These are phyloP conservation scores for Tulasnella sp. DNA, from an alignment of 768 basidiomycete species.

Conservation along the genomic window DNA sequence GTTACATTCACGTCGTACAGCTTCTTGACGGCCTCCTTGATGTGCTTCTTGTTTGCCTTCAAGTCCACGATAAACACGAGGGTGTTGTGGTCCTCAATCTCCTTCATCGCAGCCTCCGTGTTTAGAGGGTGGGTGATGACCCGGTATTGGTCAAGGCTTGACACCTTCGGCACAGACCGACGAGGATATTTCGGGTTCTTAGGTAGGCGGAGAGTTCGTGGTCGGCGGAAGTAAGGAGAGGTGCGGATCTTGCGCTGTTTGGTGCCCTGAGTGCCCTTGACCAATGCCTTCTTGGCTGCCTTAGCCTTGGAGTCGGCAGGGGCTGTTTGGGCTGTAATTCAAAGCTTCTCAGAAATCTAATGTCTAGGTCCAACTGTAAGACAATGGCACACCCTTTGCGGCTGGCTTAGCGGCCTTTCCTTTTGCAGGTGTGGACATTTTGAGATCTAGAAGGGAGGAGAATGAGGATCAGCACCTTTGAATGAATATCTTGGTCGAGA, in stretches of 20 bases:
- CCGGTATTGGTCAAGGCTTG: constrained; percentile 95
- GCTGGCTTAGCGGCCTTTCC: constrained; percentile 19
- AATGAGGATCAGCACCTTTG: background rate
- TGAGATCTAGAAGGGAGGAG: background rate
- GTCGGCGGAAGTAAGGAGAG: constrained; percentile 91
- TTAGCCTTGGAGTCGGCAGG: constrained; percentile 63
- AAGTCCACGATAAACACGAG: constrained; percentile 97
- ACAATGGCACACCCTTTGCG: constrained; percentile 14
- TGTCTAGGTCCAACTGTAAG: background rate
- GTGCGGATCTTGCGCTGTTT: constrained; percentile 74
- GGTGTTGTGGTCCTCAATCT: constrained; percentile 99
- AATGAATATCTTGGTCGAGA: background rate
- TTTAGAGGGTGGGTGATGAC: constrained; percentile 88
- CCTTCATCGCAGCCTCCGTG: constrained; percentile 99
- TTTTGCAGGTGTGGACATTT: constrained; percentile 16
- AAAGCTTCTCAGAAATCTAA: background rate
- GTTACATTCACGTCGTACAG: constrained; percentile 94
- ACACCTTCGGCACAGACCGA: constrained; percentile 86
- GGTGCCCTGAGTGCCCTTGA: constrained; percentile 79
- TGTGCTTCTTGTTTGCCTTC: constrained; percentile 95
- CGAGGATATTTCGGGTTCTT: constrained; percentile 93
- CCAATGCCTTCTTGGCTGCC: constrained; percentile 92
- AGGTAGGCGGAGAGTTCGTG: constrained; percentile 82
- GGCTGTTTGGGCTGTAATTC: background rate
- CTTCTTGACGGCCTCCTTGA: constrained; percentile 99